A percentile compares a stretch with the other conserved stretches of the same genome.
Conservation (phyloP, 345 rosid species). For the Noccaea caerulescens region DNA sequence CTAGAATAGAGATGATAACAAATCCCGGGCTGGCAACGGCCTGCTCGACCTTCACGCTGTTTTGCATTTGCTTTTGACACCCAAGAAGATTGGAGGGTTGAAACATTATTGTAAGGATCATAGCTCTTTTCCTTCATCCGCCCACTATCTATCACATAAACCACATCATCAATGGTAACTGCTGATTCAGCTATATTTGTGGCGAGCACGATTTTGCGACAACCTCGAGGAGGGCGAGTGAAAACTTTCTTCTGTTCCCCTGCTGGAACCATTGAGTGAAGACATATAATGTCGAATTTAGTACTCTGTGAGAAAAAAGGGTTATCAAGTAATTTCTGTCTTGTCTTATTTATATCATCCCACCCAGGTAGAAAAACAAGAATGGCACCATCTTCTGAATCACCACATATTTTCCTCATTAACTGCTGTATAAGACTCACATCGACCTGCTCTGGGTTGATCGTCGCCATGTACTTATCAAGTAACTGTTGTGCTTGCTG, state of each 20-base stretch:
- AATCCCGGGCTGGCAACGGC: constrained; percentile 92
- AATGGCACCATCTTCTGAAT: constrained; percentile 81
- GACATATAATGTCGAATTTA: constrained; percentile 70
- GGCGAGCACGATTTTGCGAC: constrained; percentile 87
- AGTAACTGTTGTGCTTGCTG: constrained; percentile 56
- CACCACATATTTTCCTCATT: constrained; percentile 68
- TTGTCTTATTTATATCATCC: constrained; percentile 83
- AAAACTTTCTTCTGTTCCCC: constrained; percentile 86
- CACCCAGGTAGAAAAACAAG: constrained; percentile 97
- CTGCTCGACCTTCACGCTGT: constrained; percentile 96
- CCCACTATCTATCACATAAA: constrained; percentile 94
- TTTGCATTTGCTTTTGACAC: constrained; percentile 92
- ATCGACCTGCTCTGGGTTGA: constrained; percentile 71
- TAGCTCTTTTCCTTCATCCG: constrained; percentile 96
- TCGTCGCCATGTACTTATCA: constrained; percentile 66
- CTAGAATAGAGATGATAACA: constrained; percentile 93
- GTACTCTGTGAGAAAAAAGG: constrained; percentile 59
- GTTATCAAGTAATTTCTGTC: constrained; percentile 64
- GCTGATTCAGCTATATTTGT: constrained; percentile 96
- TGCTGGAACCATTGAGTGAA: constrained; percentile 94
- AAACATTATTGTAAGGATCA: constrained; percentile 85
- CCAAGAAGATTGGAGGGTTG: constrained; percentile 95
- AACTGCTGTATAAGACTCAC: constrained; percentile 75
- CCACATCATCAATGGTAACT: constrained; percentile 91
- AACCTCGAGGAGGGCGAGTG: constrained; percentile 68